Evolutionary conservation across 2,329 filamentous ascomycete genomes (phyloP), one percentile per base, ranked within the genome.

Genomic region (Fusarium transvaalense): DNA sequence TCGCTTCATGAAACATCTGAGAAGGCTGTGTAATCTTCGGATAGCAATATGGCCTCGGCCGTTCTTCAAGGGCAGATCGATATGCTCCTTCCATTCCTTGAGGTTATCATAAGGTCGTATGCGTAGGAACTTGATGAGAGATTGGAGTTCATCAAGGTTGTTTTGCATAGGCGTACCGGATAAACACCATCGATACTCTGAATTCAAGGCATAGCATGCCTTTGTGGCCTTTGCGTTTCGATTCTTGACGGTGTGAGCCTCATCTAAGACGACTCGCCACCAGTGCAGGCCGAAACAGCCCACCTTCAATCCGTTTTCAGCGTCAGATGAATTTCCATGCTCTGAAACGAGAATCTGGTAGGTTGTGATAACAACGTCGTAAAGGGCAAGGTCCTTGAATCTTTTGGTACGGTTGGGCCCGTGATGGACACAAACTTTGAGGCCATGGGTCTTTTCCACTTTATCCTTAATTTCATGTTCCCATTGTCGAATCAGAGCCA

Each of bases 211-310:
- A 76, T 91, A 99, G 70, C 92, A 96, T 3, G 96, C 94, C 77
- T 97, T 94, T 2, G 95, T 97, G 39, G 93, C 91, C 80, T 99
- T 99, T 23, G 96, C 94, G 71, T 97, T 97, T 67, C 95, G 91
- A 76, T 99, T 99, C 82, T 99, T 99, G 86, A 99, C 97, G 3
- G 92, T 97, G 78, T 99, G 96, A 2, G 96, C 96, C 82, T 99
- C 96, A 68, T 99, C 96, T 3, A 99, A 86, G 68, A 99, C 95
- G 64, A 97, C 88, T 52, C 96, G 91, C 82, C 96, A 98, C 96
- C 96, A 99, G 74, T 95, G 89, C 8, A 97, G 83, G 13, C 93
- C 94, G 76, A 97, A 97, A 74, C 94, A 95, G 13, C 94, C 95
- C 52, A 90, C 88, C 75, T 94, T 91, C 38, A 89, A 79, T 12